Evolutionary conservation across 148 eudicot species (phyloP), one percentile per base, ranked within the genome.

Genomic region (Polygonum aviculare): DNA sequence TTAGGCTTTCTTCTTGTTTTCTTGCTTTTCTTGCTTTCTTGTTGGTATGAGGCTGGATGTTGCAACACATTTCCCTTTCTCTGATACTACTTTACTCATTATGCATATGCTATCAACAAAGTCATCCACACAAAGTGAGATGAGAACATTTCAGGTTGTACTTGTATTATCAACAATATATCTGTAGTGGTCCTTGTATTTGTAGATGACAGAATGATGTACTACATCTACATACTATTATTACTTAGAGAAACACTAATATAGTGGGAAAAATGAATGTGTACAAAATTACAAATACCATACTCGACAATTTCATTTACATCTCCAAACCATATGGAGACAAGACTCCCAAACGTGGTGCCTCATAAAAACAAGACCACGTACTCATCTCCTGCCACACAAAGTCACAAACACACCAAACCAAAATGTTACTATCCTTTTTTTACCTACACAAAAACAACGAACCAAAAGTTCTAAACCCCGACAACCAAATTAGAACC

Each of bases 301-400:
- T 63, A 67, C 5, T 16, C 72, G 36, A 67, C 72, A 15, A 67
- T 36, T 12, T 38, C 72, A 67, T 67, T 35, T 67, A 67, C 72
- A 67, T 67, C 44, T 38, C 21, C 45, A 67, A 63, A 63, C 70
- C 70, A 63, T 59, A 59, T 21, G 35, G 39, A 63, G 70, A 63
- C n/a, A 31, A 63, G 12, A 63, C 70, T 63, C 70, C 40, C 33
- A 35, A 15, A 35, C 35, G 72, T 67, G 72, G 72, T 67, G 15
- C 21, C 72, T 67, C 72, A 35, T 67, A 67, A 67, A 67, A 67
- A 38, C 72, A 67, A 67, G 44, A 36, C 72, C 72, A 67, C 72
- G 16, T 60, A 60, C 39, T 38, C 31, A 60, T 67, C 44, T 16
- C 45, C 38, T 65, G 18, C 35, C 70, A 33, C 15, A 4, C 41